Base-by-base conservation (phyloP, 352 stramenopile genomes). In the Peronospora belbahrii region DNA sequence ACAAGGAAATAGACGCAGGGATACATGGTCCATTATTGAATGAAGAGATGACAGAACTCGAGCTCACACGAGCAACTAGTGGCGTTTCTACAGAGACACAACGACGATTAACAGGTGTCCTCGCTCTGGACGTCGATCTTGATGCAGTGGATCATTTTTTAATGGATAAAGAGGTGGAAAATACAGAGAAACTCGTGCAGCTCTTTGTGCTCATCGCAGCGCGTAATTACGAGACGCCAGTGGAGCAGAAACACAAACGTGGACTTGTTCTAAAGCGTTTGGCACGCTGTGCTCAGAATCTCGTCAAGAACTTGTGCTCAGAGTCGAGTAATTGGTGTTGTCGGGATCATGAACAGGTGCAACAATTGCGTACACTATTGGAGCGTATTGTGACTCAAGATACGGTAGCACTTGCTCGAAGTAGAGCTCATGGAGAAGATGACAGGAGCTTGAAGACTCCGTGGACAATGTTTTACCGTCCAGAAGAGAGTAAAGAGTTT, bases 391-490 rank as follows among this genome's bases (percentile, higher is more conserved):
- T 71, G 42, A 47, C 49, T 34, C 48, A 65, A 34, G 71, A 82
- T 35, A 34, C 54, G 0, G 41, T 69, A 15, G 32, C 42, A 6
- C 28, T 68, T 19, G 54, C 28, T 43, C 51, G 27, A 30, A 14
- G n/a, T n/a, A n/a, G n/a, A 24, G 20, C 9, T n/a, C 6, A 6
- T 6, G 24, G 41, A 24, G n/a, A 40, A 4, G 20, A n/a, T 0
- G 22, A 20, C 6, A 23, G 35, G 20, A 28, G 14, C 18, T 45
- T 74, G 28, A 14, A 52, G 0, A 22, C 66, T 13, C 62, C 65
- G 0, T 83, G 70, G 74, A 76, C 71, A 13, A 42, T 54, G 36
- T 86, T 83, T 64, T 83, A 76, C 49, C 62, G 59, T 14, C 71
- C 71, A 11, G 44, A 55, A 22, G 53, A 65, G 20, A 65, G 45